Conservation (phyloP, 2,329 filamentous ascomycete species). For the Neonectria ditissima region DNA sequence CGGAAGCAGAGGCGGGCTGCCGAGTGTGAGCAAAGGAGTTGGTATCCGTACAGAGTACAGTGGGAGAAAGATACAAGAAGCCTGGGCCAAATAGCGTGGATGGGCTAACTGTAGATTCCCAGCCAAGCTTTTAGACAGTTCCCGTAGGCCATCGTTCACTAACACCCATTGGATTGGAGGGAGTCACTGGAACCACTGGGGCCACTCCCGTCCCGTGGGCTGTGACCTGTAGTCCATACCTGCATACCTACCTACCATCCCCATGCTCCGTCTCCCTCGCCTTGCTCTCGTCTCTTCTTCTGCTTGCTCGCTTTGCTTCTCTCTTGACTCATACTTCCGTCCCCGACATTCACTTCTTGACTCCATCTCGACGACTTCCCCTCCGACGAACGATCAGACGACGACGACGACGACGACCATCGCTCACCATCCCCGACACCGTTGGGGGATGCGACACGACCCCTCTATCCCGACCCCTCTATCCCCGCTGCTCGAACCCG, state of each 20-base stretch:
- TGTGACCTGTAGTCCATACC: conserved; percentile 13
- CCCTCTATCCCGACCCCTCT: conserved; percentile 18
- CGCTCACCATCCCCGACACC: conserved; percentile 2
- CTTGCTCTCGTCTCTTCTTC: neutral
- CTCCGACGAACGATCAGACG: neutral
- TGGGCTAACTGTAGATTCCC: no score
- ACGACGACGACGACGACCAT: conserved; percentile 1
- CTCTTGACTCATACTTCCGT: no score
- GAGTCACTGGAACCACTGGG: conserved; percentile 13
- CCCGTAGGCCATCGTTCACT: conserved; percentile 1
- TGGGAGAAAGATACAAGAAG: neutral
- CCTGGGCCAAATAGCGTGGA: conserved; percentile 1
- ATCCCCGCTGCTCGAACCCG: conserved; percentile 16
- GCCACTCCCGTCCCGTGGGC: conserved; percentile 8
- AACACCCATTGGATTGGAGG: conserved; percentile 16
- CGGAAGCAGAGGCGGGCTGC: conserved; percentile 3
- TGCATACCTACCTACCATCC: conserved; percentile 10
- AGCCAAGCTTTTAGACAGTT: neutral
- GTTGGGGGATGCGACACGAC: conserved; percentile 24
- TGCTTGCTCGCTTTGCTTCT: no score
- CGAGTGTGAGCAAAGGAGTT: neutral
- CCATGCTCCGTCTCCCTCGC: neutral
- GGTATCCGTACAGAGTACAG: neutral
- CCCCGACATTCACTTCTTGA: neutral
- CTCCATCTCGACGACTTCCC: conserved; percentile 3